Base-by-base conservation (phyloP, 306 rosid species). In the Rubus idaeus region DNA sequence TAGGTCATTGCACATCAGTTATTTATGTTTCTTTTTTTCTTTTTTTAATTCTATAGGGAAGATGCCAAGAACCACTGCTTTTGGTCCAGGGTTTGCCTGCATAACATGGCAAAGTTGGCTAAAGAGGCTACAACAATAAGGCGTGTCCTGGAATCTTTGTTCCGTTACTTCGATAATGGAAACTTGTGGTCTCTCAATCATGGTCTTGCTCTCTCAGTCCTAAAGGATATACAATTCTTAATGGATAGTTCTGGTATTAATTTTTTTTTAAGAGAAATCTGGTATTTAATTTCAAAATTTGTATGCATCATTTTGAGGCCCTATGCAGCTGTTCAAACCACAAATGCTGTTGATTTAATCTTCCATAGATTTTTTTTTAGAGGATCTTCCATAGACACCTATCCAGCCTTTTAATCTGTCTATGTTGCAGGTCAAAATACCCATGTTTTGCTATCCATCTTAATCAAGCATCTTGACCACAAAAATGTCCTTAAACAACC, bases 31-130 rank as follows among this genome's bases (percentile, higher is more conserved):
- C 80, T 68, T 79, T 84, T 75, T 67, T 80, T 77, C 78, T 75
- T 30, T 39, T 17, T 65, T 40, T 18, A 18, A 23, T 26, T 51
- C 73, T 66, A 37, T 84, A 96, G 99, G 83, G 98, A 92, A 76
- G 96, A 92, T 75, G 90, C 91, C 81, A 85, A 63, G 65, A 92
- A 83, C 70, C 91, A 93, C 61, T 70, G 89, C 83, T 90, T 92
- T 85, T 96, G 99, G 99, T 84, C 98, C 8, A 90, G 96, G 75
- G 89, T 92, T 85, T 91, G 98, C 90, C 91, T 96, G 52, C 86
- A 89, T 78, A 89, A 86, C 78, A 92, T 96, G 97, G 96, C 99
- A 80, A 91, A 82, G 85, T 89, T 92, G 73, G 97, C 98, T 80
- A 91, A 86, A 84, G 99, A 92, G 86, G 97, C 94, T 64, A 82